A percentile compares a stretch with the other conserved stretches of the same genome.
Evolutionary conservation across 495 filamentous ascomycete genomes (phyloP).

Genomic region (Penicillium robsamsonii): DNA sequence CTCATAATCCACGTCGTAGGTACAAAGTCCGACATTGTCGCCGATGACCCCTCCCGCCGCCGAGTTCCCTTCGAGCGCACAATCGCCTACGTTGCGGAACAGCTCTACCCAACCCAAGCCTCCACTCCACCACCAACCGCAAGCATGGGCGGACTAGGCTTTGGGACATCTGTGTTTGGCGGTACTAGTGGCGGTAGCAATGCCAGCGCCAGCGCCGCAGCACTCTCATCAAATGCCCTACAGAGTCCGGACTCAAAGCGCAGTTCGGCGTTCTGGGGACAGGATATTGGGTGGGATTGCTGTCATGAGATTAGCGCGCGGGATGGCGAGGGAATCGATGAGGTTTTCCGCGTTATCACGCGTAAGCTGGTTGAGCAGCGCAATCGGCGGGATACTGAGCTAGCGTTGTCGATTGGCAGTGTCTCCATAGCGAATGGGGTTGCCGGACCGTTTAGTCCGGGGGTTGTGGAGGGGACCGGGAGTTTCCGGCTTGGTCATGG

Average conservation of each 20-base stretch:
- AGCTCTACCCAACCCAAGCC: conserved; percentile 66
- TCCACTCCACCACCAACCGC: conserved; percentile 66
- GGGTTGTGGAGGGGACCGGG: conserved; percentile 32
- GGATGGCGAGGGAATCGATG: conserved; percentile 93
- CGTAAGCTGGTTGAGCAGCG: conserved; percentile 93
- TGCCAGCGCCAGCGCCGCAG: conserved; percentile 32
- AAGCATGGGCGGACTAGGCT: conserved; percentile 18
- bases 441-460: conserved; percentile 20
- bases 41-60: conserved; percentile 68
- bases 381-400: conserved; percentile 58
- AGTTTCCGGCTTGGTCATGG: conserved; percentile 47
- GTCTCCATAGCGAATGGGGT: conserved; percentile 30
- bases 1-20: conserved; percentile 95
- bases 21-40: conserved; percentile 90
- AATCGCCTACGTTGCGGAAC: conserved; percentile 91
- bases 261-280: conserved; percentile 82
- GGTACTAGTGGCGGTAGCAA: conserved; percentile 16
- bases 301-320: conserved; percentile 96
- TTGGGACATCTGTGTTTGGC: conserved; percentile 18
- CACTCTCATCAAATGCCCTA: conserved; percentile 29
- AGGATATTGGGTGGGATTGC: conserved; percentile 91
- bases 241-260: conserved; percentile 72
- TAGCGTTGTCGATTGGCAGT: conserved; percentile 43
- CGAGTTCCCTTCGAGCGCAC: conserved; percentile 91
- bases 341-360: conserved; percentile 94